Evolutionary conservation across 1,284 basidiomycete species (phyloP), one percentile per base, ranked within the genome.

Genomic region (Microstroma glucosiphilum): DNA sequence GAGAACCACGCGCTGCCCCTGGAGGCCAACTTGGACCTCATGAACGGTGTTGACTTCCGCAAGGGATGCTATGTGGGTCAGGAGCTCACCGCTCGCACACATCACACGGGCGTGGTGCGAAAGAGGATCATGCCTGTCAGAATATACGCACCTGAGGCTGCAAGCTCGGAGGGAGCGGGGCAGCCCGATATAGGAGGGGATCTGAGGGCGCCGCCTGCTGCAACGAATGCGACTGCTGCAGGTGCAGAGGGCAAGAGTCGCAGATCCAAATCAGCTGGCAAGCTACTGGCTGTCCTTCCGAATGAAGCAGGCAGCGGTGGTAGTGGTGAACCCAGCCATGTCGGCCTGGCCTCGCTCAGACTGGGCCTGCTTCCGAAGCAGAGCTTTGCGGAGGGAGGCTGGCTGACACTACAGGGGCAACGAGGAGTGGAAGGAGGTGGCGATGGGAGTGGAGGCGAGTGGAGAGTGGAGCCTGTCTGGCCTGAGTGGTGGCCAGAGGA

Each of bases 61-160:
- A 98, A 99, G 81, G 96, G 96, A 6, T 99, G 96, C 80, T 98
- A 97, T 76, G 87, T 98, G 1, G 96, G 96, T 2, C 96, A 99
- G 82, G 96, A 98, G 75, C 82, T 98, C 48, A 97, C 94, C 0
- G 93, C 96, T 1, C 86, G 96, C 37, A 97, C 94, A 23, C 94
- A 96, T 79, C 92, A 96, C 78, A 96, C 90, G 0, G 96, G 96
- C 7, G 85, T 90, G 15, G 83, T 96, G 26, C 84, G 96, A 62
- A 98, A 98, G 80, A 87, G 96, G 19, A 88, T 94, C 55, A 81
- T 94, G 8, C 92, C 93, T 1, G 85, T 96, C 0, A 25, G 48
- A 1, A 58, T 79, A 49, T 69, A 71, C 46, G 58, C 42, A 6
- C 51, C 59, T 1, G 58, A 48, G 51, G 51, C 8, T 54, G 13